Evolutionary conservation across 768 basidiomycete genomes (phyloP), one percentile per base, ranked within the genome.

Genomic region (Termitomyces sp.): DNA sequence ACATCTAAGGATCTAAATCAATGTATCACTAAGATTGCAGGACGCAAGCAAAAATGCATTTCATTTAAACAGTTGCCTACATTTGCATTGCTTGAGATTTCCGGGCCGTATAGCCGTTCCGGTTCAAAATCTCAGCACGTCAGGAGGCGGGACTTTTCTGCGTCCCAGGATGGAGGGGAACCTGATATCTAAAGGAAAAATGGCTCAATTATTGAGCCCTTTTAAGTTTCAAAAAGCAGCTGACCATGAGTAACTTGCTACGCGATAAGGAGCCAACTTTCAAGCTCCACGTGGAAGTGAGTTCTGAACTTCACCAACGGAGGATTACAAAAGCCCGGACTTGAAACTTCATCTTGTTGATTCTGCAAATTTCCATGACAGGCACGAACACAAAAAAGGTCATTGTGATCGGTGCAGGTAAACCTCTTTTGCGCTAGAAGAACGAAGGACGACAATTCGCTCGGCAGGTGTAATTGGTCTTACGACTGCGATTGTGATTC

Each of bases 391-490:
- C 35, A 14, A 71, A 69, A 58, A 53, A 67, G 35, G 56, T 73
- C 32, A 58, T 70, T 40, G 70, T 74, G 6, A 59, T 74, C 30
- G 73, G 73, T 55, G 73, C 72, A 59, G 73, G 70, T 73, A 46
- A 49, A 35, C 13, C 6, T 24, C 35, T 51, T 36, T 45, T 12
- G n/a, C 1, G 44, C 53, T 10, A 35, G 33, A 26, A 18, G 7
- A 32, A n/a, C 9, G 22, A 28, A 20, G 22, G 33, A n/a, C 22
- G 13, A 47, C 22, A 30, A 30, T 30, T 54, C 13, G 16, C 10
- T 16, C 33, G 20, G 22, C 10, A 92, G 90, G 90, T 26, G 88
- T 91, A 3, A 72, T 91, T 33, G 90, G 90, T 6, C 75, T 92
- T 22, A 84, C 88, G 1, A 88, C 90, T 3, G 90, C 88, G 0